Base-by-base conservation (phyloP, 257 asterid genomes). In the Rehmannia glutinosa region DNA sequence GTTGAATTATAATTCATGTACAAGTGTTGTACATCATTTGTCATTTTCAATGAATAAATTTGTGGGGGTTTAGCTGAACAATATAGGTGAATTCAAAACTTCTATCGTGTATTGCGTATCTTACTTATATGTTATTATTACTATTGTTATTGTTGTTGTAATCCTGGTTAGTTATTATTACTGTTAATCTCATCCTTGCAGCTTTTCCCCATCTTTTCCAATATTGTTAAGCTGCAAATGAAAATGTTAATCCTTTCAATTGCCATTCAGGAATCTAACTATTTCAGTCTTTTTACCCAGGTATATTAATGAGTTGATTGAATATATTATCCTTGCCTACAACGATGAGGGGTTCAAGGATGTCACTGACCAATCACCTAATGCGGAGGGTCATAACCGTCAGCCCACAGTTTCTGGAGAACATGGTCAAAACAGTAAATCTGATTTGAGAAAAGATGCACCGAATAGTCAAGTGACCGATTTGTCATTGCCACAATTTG, bases 231-330 rank as follows among this genome's bases (percentile, higher is more conserved):
- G 8, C 20, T 46, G 47, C 30, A 27, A 11, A 20, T 52, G 3
- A 45, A 45, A 8, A 35, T 59, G 8, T 64, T 56, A 49, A 19
- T 43, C 61, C 50, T 27, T 64, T 64, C 39, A 15, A 9, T 30
- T 69, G 59, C 74, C 62, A 33, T 50, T 60, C 55, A 74, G 53
- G 66, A 60, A 17, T 62, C 36, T 58, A 64, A 71, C 64, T 20
- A 35, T 38, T 35, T 55, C 32, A 27, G 58, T 35, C 52, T 63
- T 27, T 49, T 16, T 46, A 64, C 41, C 64, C 83, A 94, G 99
- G 93, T 94, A 88, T 74, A 84, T 91, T 65, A 94, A 91, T 82
- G 95, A 94, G 78, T 79, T 94, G 90, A 80, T 94, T 70, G 99
- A 94, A 79, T 83, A 68, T 64, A 79, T 91, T 78, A 68, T 86